These are phyloP conservation scores for Kuraishia cidri DNA, from an alignment of 805 yeast species.

Conservation along the genomic window DNA sequence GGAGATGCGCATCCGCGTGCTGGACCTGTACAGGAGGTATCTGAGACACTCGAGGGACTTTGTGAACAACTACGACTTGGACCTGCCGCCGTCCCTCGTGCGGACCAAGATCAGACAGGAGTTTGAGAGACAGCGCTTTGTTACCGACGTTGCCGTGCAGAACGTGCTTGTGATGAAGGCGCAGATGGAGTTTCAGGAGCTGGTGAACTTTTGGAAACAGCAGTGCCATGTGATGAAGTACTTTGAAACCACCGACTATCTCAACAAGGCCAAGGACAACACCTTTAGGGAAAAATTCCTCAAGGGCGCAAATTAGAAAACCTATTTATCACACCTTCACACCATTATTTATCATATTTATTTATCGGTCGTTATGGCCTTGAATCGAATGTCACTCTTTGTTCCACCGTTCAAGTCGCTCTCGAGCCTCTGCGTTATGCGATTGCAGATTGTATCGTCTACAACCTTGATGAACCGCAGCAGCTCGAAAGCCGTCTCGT, in stretches of 20 bases:
- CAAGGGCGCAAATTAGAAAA: constrained; percentile 36
- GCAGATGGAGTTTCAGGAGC: constrained; percentile 86
- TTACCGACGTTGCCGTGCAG: constrained; percentile 52
- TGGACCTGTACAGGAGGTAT: constrained; percentile 68
- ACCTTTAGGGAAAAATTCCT: constrained; percentile 67
- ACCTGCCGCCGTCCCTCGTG: constrained; percentile 69
- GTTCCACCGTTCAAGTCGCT: too few relatives aligned
- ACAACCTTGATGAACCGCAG: constrained; percentile 43
- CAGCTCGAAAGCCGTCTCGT: constrained; percentile 47
- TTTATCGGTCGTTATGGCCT: too few relatives aligned
- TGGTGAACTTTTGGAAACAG: constrained; percentile 87
- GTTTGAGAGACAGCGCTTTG: constrained; percentile 76
- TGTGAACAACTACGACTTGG: constrained; percentile 60
- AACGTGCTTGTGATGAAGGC: constrained; percentile 75
- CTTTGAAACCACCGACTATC: constrained; percentile 58
- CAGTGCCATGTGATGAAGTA: constrained; percentile 76
- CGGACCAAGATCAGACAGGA: constrained; percentile 84
- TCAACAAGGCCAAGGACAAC: constrained; percentile 46
- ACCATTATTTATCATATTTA: background rate
- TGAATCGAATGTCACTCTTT: too few relatives aligned
- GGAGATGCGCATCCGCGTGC: constrained; percentile 56
- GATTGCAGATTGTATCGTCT: constrained; percentile 24
- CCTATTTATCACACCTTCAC: too few relatives aligned
- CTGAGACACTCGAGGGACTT: constrained; percentile 41
- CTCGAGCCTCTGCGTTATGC: constrained; percentile 21